phyloP scores from a whole-genome alignment of 331 rosid genomes.

The Rosa hybrid region DNA sequence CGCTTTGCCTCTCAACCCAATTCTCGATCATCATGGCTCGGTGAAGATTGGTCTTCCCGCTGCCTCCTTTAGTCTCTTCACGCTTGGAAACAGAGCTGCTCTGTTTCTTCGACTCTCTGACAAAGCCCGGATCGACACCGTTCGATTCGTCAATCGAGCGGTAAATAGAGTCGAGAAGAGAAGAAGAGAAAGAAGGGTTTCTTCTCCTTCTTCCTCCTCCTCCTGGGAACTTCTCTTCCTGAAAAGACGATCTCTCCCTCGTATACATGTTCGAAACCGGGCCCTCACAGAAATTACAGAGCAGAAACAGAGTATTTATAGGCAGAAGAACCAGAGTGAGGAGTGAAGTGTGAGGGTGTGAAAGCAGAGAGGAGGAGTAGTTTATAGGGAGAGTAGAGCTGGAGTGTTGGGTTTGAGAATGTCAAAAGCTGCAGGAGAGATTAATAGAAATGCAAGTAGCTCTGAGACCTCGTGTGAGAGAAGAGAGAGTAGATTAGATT shows the following conservation, averaged over 20 bases:
- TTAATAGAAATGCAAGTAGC: slow-evolving; percentile 39
- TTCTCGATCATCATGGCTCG: slow-evolving; percentile 58
- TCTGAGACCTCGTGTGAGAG: slow-evolving; percentile 24
- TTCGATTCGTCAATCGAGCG: slow-evolving; percentile 57
- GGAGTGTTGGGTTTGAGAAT: slow-evolving; percentile 47
- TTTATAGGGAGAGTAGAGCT: slow-evolving; percentile 27
- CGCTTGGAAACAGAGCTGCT: slow-evolving; percentile 15
- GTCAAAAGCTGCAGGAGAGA: slow-evolving; percentile 48
- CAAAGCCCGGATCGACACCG: slow-evolving; percentile 22
- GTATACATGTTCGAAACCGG: slow-evolving; percentile 36
- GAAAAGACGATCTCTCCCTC: slow-evolving; percentile 32
- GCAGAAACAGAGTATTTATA: slow-evolving; percentile 14
- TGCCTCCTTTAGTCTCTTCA: background rate
- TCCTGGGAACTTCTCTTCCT: slow-evolving; percentile 24
- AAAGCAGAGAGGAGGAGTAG: slow-evolving; percentile 11
- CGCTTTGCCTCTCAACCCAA: slow-evolving; percentile 56
- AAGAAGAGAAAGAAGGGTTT: slow-evolving; percentile 69
- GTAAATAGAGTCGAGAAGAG: slow-evolving; percentile 60
- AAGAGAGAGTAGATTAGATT: slow-evolving; percentile 13
- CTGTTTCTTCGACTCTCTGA: slow-evolving; percentile 37
- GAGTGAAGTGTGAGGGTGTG: too few relatives aligned
- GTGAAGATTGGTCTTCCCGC: slow-evolving; percentile 44
- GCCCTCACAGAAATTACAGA: background rate
- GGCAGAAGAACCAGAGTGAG: background rate
- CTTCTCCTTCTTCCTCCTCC: slow-evolving; percentile 51